Evolutionary conservation across 257 asterid genomes (phyloP).

Genomic region (Linaria vulgaris): DNA sequence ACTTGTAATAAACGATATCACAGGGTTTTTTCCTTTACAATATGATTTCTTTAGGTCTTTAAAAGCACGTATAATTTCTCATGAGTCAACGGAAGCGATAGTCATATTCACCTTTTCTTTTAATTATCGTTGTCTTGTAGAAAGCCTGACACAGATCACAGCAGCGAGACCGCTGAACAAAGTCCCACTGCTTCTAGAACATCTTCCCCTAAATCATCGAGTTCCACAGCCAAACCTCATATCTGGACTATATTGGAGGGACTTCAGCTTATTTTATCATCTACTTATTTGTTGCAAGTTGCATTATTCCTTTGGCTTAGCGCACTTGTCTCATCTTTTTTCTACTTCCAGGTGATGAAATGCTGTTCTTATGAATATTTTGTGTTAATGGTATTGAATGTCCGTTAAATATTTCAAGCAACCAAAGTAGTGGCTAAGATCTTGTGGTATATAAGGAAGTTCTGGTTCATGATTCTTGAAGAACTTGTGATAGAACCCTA

Average conservation of each 20-base stretch:
- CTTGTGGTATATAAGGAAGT: not conserved
- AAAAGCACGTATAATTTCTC: not conserved
- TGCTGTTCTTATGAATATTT: constrained; percentile 12
- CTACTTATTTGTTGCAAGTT: constrained; percentile 77
- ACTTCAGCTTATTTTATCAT: constrained; percentile 73
- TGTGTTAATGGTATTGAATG: not conserved
- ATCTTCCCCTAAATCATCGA: constrained; percentile 51
- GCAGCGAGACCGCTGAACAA: constrained; percentile 40
- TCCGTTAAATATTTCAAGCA: not conserved
- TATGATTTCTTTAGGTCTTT: not conserved
- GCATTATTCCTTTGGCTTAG: constrained; percentile 89
- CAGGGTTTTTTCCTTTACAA: no score
- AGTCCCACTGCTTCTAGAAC: constrained; percentile 40
- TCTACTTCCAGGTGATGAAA: constrained; percentile 84
- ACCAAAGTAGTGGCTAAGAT: not conserved
- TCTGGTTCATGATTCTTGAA: not conserved
- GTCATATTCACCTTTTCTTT: not conserved
- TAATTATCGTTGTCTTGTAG: constrained; percentile 45
- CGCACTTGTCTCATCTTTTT: constrained; percentile 92
- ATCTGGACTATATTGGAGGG: constrained; percentile 86
- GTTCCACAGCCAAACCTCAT: constrained; percentile 54
- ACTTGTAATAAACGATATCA: not conserved
- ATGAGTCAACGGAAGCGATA: not conserved
- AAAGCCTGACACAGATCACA: constrained; percentile 48
- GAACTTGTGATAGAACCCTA: not conserved